phyloP scores from a whole-genome alignment of 192 early-diverging fungal species.

The Spizellomyces punctatus region DNA sequence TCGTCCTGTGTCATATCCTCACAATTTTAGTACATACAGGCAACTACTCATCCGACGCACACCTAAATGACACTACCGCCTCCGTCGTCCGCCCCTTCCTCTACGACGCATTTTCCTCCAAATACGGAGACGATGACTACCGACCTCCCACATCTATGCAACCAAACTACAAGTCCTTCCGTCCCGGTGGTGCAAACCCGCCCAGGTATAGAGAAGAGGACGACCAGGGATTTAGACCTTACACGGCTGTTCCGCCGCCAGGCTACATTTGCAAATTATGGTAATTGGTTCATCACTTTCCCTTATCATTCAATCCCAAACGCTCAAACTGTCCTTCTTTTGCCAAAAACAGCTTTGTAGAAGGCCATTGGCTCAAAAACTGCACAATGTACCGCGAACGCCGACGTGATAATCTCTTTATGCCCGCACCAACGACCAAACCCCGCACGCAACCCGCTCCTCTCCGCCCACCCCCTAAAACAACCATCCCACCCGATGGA shows the following conservation, averaged over 20 bases:
- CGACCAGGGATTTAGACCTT: no score
- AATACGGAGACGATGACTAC: no score
- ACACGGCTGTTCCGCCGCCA: constrained; percentile 25
- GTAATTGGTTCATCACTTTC: neutral
- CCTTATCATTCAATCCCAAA: neutral
- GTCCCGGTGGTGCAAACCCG: no score
- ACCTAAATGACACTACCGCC: constrained; percentile 9
- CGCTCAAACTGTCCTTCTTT: neutral
- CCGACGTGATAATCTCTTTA: constrained; percentile 16
- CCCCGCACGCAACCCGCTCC: constrained; percentile 8
- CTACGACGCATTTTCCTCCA: neutral
- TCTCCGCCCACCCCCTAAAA: constrained; percentile 23
- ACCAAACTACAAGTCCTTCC: no score
- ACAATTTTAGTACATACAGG: neutral
- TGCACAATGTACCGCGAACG: constrained; percentile 41
- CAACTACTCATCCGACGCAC: neutral
- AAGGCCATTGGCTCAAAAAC: constrained; percentile 51
- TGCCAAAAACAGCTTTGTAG: constrained; percentile 33
- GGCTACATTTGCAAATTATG: constrained; percentile 50
- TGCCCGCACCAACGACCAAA: constrained; percentile 4
- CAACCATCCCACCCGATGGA: constrained; percentile 42
- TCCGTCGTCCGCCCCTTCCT: constrained; percentile 25
- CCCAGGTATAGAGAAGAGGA: no score
- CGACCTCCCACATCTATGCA: no score
- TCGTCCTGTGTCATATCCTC: no score